phyloP scores from a whole-genome alignment of 2,329 filamentous ascomycete species.

The Cadophora sp. region DNA sequence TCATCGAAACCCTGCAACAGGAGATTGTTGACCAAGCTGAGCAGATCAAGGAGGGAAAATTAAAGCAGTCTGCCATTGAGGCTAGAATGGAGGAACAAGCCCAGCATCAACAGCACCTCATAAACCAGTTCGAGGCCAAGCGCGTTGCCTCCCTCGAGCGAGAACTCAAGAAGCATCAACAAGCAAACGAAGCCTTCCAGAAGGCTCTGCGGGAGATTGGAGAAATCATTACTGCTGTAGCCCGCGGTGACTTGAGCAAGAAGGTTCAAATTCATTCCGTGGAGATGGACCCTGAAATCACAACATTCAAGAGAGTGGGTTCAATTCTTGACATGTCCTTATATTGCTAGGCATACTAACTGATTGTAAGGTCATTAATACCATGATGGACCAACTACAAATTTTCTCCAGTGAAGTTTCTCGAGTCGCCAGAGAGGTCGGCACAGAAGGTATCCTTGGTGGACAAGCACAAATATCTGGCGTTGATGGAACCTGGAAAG shows the following conservation, averaged over 20 bases:
- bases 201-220: slow-evolving; percentile 96
- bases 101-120: slow-evolving; percentile 80
- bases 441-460: slow-evolving; percentile 91
- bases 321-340: not conserved
- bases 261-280: slow-evolving; percentile 95
- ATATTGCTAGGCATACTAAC: slow-evolving; percentile 16
- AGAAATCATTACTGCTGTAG: slow-evolving; percentile 95
- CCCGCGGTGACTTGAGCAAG: slow-evolving; percentile 93
- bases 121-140: slow-evolving; percentile 83
- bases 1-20: slow-evolving; percentile 84
- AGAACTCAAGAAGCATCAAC: slow-evolving; percentile 95
- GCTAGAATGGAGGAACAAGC: slow-evolving; percentile 87
- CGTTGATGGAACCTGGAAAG: slow-evolving; percentile 97
- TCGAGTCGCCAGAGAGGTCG: slow-evolving; percentile 91
- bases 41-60: slow-evolving; percentile 87
- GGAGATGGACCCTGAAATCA: slow-evolving; percentile 98
- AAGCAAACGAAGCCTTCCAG: slow-evolving; percentile 98
- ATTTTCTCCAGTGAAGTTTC: slow-evolving; percentile 97
- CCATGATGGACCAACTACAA: slow-evolving; percentile 98
- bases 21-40: slow-evolving; percentile 94
- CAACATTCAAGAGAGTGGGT: slow-evolving; percentile 88
- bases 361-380: slow-evolving; percentile 71
- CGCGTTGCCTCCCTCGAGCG: slow-evolving; percentile 90
- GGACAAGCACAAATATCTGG: slow-evolving; percentile 93
- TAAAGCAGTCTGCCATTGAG: slow-evolving; percentile 85